Conservation (phyloP, 805 yeast species). For the Nakazawaea laoshanensis region DNA sequence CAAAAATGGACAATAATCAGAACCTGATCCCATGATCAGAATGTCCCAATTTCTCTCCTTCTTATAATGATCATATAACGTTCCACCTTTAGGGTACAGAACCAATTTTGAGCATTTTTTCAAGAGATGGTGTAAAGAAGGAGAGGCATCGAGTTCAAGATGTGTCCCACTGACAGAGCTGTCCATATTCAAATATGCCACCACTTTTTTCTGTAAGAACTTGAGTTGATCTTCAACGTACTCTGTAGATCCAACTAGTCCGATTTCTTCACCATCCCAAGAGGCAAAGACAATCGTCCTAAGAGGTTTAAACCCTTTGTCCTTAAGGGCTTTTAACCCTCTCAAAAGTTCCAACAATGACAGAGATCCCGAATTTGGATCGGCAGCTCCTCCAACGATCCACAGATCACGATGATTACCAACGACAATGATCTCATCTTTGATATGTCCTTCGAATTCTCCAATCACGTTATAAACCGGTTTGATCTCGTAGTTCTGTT, state of each 20-base stretch:
- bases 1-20: conserved; percentile 57
- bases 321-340: conserved; percentile 40
- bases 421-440: conserved; percentile 47
- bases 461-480: conserved; percentile 62
- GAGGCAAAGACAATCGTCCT: conserved; percentile 63
- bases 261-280: conserved; percentile 80
- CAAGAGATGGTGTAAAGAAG: conserved; percentile 42
- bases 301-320: conserved; percentile 63
- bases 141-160: conserved; percentile 48
- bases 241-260: conserved; percentile 70
- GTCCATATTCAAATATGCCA: conserved; percentile 67
- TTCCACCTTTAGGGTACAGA: conserved; percentile 31
- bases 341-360: conserved; percentile 56
- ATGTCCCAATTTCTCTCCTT: conserved; percentile 25
- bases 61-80: conserved; percentile 29
- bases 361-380: conserved; percentile 72
- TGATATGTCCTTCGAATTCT: conserved; percentile 42
- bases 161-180: conserved; percentile 54
- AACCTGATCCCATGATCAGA: conserved; percentile 54
- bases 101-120: conserved; percentile 34
- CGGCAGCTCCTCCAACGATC: conserved; percentile 73
- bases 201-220: conserved; percentile 36
- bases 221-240: conserved; percentile 56
- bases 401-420: conserved; percentile 82
- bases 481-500: conserved; percentile 54